Conservation (phyloP, 345 rosid genomes). For the Hevea brasiliensis region DNA sequence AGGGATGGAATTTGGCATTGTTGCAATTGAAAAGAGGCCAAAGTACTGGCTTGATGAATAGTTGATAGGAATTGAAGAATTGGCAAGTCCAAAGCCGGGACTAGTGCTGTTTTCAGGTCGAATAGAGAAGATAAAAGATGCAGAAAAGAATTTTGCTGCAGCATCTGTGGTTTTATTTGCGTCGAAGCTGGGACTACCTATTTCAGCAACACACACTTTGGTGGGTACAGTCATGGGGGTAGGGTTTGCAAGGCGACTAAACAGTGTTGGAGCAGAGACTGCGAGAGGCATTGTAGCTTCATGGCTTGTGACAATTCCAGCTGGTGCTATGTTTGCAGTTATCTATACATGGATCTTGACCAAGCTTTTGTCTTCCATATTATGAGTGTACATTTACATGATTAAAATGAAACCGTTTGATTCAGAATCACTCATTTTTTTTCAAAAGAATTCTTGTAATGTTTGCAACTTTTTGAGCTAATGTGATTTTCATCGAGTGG, state of each 20-base stretch:
- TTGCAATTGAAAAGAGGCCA: no score
- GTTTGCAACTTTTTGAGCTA: conserved; percentile 21
- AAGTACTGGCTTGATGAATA: no score
- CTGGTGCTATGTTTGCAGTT: conserved; percentile 74
- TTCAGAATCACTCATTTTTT: conserved; percentile 24
- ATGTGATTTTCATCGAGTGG: conserved; percentile 27
- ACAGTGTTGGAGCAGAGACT: conserved; percentile 83
- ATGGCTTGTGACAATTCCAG: conserved; percentile 91
- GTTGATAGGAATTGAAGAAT: no score
- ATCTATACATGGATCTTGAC: conserved; percentile 88
- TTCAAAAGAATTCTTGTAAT: conserved; percentile 14
- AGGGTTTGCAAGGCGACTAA: conserved; percentile 92
- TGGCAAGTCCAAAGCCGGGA: no score
- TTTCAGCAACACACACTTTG: conserved; percentile 87
- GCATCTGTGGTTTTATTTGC: conserved; percentile 92
- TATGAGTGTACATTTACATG: conserved; percentile 40
- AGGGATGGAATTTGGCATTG: no score
- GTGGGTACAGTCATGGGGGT: conserved; percentile 99
- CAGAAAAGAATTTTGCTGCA: conserved; percentile 95
- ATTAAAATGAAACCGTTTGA: conserved; percentile 23
- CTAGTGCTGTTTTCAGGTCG: no score
- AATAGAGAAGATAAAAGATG: conserved; percentile 19
- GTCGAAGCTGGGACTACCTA: conserved; percentile 81
- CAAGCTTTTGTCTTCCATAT: conserved; percentile 61
- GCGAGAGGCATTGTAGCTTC: conserved; percentile 86